These are phyloP conservation scores for Pyrrhoderma noxium DNA, from an alignment of 1,284 basidiomycete species.

Conservation along the genomic window DNA sequence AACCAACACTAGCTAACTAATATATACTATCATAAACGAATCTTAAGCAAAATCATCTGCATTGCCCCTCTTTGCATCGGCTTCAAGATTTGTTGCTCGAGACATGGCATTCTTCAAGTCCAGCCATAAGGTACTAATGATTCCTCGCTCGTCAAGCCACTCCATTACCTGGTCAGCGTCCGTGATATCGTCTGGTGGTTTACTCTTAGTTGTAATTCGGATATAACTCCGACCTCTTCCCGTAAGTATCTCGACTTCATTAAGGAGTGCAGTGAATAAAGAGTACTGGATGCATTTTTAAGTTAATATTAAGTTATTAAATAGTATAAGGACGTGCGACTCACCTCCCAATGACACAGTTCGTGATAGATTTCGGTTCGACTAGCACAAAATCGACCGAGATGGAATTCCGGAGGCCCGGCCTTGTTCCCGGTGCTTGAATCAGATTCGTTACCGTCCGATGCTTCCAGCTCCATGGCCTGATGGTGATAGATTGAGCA, in stretches of 20 bases:
- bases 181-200: slow-evolving; percentile 54
- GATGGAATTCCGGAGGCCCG: slow-evolving; percentile 33
- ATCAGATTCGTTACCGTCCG: slow-evolving; percentile 10
- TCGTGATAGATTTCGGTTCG: slow-evolving; percentile 65
- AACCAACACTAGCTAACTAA: too few species aligned
- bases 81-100: slow-evolving; percentile 56
- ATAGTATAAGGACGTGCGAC: slow-evolving; percentile 21
- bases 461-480: slow-evolving; percentile 22
- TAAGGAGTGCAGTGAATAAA: slow-evolving; percentile 47
- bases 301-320: too few species aligned
- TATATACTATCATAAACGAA: too few species aligned
- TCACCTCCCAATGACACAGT: slow-evolving; percentile 82
- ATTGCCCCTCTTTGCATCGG: slow-evolving; percentile 40
- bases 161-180: slow-evolving; percentile 74
- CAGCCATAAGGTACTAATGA: slow-evolving; percentile 63
- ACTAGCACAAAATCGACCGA: slow-evolving; percentile 71
- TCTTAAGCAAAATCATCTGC: too few species aligned
- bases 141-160: slow-evolving; percentile 68
- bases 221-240: slow-evolving; percentile 40
- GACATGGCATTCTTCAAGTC: slow-evolving; percentile 66
- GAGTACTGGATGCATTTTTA: too few species aligned
- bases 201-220: slow-evolving; percentile 42
- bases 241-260: slow-evolving; percentile 48
- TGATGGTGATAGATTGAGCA: slow-evolving; percentile 19
- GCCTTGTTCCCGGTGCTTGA: slow-evolving; percentile 28